Conservation (phyloP, 2,329 filamentous ascomycete species). For the Cordyceps fumosorosea region DNA sequence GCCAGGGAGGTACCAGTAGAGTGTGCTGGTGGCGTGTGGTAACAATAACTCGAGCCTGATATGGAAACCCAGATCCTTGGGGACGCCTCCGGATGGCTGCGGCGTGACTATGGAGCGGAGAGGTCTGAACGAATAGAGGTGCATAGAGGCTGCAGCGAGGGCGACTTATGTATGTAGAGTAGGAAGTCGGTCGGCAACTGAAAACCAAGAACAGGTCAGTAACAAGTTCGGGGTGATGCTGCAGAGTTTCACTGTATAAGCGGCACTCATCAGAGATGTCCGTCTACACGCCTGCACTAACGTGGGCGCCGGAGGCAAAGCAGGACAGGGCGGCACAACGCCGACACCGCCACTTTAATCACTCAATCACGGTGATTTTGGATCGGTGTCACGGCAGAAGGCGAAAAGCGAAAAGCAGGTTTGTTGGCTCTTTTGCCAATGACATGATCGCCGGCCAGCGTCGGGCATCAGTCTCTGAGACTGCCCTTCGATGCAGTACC, state of each 20-base stretch:
- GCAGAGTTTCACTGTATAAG: background rate
- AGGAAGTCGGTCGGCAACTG: background rate
- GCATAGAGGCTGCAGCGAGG: background rate
- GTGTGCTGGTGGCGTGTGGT: background rate
- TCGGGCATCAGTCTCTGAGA: background rate
- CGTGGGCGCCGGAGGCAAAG: background rate
- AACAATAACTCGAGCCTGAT: background rate
- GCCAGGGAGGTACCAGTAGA: no score
- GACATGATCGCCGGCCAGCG: background rate
- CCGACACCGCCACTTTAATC: slow-evolving; percentile 9
- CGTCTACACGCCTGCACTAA: no score
- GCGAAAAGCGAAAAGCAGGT: background rate
- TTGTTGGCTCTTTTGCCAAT: background rate
- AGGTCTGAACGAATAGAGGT: background rate
- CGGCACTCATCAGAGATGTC: background rate
- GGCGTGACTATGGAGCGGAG: background rate
- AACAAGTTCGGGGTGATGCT: background rate
- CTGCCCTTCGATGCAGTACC: background rate
- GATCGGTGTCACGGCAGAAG: background rate
- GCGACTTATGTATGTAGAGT: background rate
- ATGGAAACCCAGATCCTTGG: slow-evolving; percentile 3
- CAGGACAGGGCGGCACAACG: background rate
- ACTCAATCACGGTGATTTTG: background rate
- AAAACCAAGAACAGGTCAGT: background rate
- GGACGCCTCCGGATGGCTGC: background rate